Evolutionary conservation across 2,329 filamentous ascomycete genomes (phyloP).

Genomic region (Verticillium zaregamsianum): DNA sequence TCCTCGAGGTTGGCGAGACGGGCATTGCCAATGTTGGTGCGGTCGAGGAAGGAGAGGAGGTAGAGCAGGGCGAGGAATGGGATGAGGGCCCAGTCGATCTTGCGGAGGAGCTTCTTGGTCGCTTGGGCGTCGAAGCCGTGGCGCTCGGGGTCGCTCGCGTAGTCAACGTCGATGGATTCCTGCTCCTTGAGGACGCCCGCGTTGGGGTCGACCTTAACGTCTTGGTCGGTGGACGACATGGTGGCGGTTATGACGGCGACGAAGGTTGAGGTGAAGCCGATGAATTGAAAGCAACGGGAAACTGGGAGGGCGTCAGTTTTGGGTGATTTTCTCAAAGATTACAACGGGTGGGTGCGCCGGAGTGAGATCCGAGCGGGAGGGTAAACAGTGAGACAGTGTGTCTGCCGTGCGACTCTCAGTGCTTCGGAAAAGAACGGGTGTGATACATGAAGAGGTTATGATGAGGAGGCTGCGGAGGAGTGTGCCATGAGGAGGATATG

Average conservation of each 20-base stretch:
- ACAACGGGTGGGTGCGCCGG: background rate
- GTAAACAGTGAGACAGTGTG: background rate
- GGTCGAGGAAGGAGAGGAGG: conserved; percentile 44
- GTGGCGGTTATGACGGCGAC: background rate
- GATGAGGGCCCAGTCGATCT: conserved; percentile 51
- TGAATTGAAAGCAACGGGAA: background rate
- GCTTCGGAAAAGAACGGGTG: background rate
- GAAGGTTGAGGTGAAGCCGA: background rate
- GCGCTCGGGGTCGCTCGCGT: conserved; percentile 11
- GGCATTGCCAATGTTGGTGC: conserved; percentile 46
- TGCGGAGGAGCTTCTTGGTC: conserved; percentile 48
- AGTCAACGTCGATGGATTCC: conserved; percentile 13
- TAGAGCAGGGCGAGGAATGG: conserved; percentile 53
- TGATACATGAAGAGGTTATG: background rate
- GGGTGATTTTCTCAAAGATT: background rate
- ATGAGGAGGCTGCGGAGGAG: background rate
- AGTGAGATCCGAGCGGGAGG: background rate
- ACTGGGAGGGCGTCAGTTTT: background rate
- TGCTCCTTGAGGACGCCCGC: conserved; percentile 2
- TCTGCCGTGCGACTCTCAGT: background rate
- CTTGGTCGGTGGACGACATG: conserved; percentile 8
- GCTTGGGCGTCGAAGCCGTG: conserved; percentile 24
- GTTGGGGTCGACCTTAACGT: conserved; percentile 6
- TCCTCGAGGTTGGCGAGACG: conserved; percentile 31
- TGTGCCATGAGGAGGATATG: background rate